phyloP scores from a whole-genome alignment of 768 basidiomycete genomes.

The Calocera cornea region DNA sequence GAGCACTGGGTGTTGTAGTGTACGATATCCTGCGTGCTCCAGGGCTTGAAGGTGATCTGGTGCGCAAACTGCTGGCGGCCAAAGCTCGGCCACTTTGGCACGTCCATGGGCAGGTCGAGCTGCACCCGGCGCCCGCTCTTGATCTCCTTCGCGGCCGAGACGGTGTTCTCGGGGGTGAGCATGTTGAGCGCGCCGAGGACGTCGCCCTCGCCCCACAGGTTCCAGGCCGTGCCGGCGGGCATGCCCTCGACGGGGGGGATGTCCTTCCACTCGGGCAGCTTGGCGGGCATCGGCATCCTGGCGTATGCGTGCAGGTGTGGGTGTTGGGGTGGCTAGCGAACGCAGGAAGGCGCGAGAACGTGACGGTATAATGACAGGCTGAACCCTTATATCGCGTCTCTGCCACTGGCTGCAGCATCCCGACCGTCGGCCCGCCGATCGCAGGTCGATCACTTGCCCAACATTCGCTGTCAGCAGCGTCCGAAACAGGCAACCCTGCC shows the following conservation, averaged over 20 bases:
- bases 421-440: too few relatives aligned
- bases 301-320: neutral
- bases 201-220: slow-evolving; percentile 13
- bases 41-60: neutral
- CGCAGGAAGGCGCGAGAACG: too few relatives aligned
- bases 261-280: slow-evolving; percentile 9
- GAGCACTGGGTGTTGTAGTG: neutral
- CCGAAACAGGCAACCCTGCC: too few relatives aligned
- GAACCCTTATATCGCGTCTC: too few relatives aligned
- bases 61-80: neutral
- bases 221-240: slow-evolving; percentile 11
- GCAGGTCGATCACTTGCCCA: too few relatives aligned
- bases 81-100: neutral
- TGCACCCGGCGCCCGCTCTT: slow-evolving; percentile 4
- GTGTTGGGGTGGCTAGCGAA: neutral
- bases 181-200: slow-evolving; percentile 13
- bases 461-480: too few relatives aligned
- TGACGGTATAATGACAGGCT: too few relatives aligned
- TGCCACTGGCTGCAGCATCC: too few relatives aligned
- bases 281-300: neutral
- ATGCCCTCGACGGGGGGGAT: slow-evolving; percentile 9
- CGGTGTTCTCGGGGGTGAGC: slow-evolving; percentile 10
- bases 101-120: neutral
- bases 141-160: slow-evolving; percentile 9
- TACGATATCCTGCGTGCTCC: neutral